Evolutionary conservation across 1,139 yeast species (phyloP).

Genomic region (Suhomyces wounanorum): DNA sequence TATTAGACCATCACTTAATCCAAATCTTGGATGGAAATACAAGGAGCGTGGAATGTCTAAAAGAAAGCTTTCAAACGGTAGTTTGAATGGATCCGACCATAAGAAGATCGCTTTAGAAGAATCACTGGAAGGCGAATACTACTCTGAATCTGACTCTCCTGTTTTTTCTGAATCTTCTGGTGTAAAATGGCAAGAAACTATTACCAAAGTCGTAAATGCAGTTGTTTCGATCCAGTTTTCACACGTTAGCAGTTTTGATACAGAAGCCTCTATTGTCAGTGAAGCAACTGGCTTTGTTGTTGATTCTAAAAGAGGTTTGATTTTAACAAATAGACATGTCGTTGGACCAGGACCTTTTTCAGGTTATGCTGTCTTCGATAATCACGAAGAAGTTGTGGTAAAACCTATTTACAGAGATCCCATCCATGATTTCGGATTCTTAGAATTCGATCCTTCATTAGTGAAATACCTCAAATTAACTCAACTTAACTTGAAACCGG

Average conservation of each 20-base stretch:
- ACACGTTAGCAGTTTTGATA: conserved; percentile 83
- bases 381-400: conserved; percentile 91
- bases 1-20: background rate
- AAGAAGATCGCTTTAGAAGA: conserved; percentile 8
- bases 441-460: conserved; percentile 69
- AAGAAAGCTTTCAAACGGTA: conserved; percentile 13
- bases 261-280: conserved; percentile 77
- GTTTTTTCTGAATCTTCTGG: conserved; percentile 8
- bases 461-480: conserved; percentile 74
- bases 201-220: conserved; percentile 76
- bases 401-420: conserved; percentile 83
- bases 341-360: conserved; percentile 94
- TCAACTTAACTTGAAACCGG: conserved; percentile 73
- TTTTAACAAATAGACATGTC: conserved; percentile 89
- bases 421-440: conserved; percentile 81
- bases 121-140: conserved; percentile 10
- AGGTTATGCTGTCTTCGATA: conserved; percentile 90
- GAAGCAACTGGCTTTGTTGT: conserved; percentile 98
- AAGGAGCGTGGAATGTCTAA: conserved; percentile 2
- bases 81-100: conserved; percentile 8
- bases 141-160: conserved; percentile 3
- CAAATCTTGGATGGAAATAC: background rate
- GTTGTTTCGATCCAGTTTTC: conserved; percentile 91
- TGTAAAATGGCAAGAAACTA: conserved; percentile 71
- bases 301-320: conserved; percentile 76